These are phyloP conservation scores for Herpetomonas muscarum DNA, from an alignment of 208 protist species.

Conservation along the genomic window DNA sequence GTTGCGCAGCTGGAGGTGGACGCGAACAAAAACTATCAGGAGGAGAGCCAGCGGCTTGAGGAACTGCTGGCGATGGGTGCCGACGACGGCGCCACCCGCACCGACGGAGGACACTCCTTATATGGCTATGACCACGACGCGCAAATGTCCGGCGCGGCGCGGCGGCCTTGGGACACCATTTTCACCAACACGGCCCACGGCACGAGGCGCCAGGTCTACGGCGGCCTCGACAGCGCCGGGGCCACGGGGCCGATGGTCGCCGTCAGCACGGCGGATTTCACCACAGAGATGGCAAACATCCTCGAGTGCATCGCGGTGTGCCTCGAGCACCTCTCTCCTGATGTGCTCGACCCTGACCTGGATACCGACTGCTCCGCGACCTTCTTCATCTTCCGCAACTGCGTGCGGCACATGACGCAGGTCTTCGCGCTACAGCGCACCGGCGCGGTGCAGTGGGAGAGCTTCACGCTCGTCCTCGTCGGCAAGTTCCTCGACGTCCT, in stretches of 20 bases:
- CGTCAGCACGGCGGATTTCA: constrained; percentile 31
- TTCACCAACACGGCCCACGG: not conserved
- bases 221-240: not conserved
- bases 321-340: constrained; percentile 65
- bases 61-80: constrained; percentile 12
- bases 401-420: constrained; percentile 59
- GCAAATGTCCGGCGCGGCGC: too few species aligned
- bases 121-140: too few species aligned
- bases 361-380: constrained; percentile 78
- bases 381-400: constrained; percentile 86
- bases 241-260: not conserved
- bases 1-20: constrained; percentile 66
- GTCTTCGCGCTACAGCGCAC: constrained; percentile 64
- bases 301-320: constrained; percentile 64
- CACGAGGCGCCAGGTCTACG: not conserved
- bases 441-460: constrained; percentile 51
- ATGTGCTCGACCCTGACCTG: constrained; percentile 75
- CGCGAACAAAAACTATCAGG: constrained; percentile 58
- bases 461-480: constrained; percentile 70
- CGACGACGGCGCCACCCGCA: not conserved
- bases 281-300: constrained; percentile 73
- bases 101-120: not conserved
- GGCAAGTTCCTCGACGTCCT: constrained; percentile 72
- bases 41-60: constrained; percentile 46
- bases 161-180: not conserved